Evolutionary conservation across 495 filamentous ascomycete species (phyloP), one percentile per base, ranked within the genome.

Genomic region (Haplographium delicatum): DNA sequence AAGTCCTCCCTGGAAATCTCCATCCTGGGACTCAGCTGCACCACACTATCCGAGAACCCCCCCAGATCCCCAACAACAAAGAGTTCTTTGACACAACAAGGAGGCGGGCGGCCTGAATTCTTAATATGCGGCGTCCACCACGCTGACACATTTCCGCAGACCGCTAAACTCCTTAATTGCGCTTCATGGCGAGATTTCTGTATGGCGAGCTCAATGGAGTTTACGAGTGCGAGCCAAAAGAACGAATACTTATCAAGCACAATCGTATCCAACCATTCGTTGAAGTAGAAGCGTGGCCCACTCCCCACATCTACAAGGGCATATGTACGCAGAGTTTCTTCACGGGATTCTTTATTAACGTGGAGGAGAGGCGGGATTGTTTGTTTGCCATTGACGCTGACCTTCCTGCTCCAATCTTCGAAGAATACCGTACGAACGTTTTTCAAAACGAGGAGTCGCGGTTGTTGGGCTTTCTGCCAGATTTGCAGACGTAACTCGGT

Each of bases 391-490:
- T 35, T 4, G 33, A 35, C 13, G 18, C n/a, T n/a, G n/a, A n/a
- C n/a, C n/a, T n/a, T n/a, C n/a, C n/a, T n/a, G 18, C 13, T 35
- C 33, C 4, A 35, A n/a, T 13, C 5, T 35, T 35, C 18, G 11
- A n/a, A n/a, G 33, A 16, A 35, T n/a, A 3, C 11, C 11, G 13
- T 35, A 16, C 11, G 4, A 3, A 4, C 18, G 11, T 35, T 16
- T 35, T 16, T 11, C 18, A 35, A n/a, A n/a, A 5, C 5, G 33
- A 35, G n/a, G 33, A 35, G 5, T 35, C 11, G 33, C 13, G 33
- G 33, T 3, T 35, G 4, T 16, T 5, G 79, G 2, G 43, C 43
- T 30, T 26, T 3, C 15, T 30, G 43, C 43, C 43, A 45, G 9
- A 45, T 45, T 19, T 28, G 26, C 13, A 45, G 43, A 19, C 24